A percentile compares a stretch with the other conserved stretches of the same genome.
Conservation (phyloP, 2,329 filamentous ascomycete genomes). For the Diaporthe australafricana region DNA sequence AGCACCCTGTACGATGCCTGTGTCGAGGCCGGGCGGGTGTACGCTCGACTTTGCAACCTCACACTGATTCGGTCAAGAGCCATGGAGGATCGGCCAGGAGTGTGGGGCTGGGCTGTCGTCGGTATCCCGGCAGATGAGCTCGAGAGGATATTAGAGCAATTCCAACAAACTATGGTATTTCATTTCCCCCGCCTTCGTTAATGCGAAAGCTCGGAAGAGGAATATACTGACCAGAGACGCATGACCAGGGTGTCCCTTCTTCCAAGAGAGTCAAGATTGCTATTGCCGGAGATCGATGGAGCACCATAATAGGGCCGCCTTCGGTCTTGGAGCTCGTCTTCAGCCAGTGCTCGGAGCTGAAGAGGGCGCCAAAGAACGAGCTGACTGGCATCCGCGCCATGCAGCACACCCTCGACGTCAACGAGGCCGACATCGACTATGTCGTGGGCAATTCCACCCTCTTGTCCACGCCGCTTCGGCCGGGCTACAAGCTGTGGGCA, state of each 20-base stretch:
- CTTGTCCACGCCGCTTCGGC: slow-evolving; percentile 2
- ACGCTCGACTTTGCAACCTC: slow-evolving; percentile 10
- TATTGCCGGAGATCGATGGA: slow-evolving; percentile 17
- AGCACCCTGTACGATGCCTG: slow-evolving; percentile 7
- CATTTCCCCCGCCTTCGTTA: not conserved
- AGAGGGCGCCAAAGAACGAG: slow-evolving; percentile 15
- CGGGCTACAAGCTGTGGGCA: slow-evolving; percentile 1
- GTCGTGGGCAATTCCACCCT: not conserved
- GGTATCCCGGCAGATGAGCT: slow-evolving; percentile 8
- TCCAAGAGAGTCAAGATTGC: slow-evolving; percentile 21
- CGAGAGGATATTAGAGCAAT: not conserved
- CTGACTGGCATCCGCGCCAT: slow-evolving; percentile 15
- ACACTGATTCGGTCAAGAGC: slow-evolving; percentile 17
- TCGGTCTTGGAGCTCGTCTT: slow-evolving; percentile 18
- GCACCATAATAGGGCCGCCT: slow-evolving; percentile 20
- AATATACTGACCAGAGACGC: not conserved
- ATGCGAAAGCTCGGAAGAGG: not conserved
- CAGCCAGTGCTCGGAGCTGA: slow-evolving; percentile 14
- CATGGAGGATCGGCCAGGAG: slow-evolving; percentile 9
- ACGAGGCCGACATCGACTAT: slow-evolving; percentile 7
- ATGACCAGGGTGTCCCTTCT: slow-evolving; percentile 3
- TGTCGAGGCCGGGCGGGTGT: slow-evolving; percentile 14
- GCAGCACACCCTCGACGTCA: slow-evolving; percentile 17
- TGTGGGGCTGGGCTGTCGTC: slow-evolving; percentile 21
- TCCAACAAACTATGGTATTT: slow-evolving; percentile 18